Percentiles rank a stretch among this genome's conserved stretches.
phyloP scores from a whole-genome alignment of 352 stramenopile genomes.

The Phytophthora citrophthora region DNA sequence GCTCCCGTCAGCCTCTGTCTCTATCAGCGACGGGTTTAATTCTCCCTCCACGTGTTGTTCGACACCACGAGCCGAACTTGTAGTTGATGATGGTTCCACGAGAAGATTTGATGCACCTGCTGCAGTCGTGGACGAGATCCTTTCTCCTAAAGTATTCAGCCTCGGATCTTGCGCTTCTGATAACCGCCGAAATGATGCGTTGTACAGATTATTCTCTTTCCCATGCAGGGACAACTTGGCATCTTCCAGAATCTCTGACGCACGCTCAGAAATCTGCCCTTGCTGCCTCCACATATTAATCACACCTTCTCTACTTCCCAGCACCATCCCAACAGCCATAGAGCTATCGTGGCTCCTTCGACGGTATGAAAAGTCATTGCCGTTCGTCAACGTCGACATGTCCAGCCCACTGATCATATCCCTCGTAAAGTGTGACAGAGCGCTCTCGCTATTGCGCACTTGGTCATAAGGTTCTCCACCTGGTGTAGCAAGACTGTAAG shows the following conservation, averaged over 20 bases:
- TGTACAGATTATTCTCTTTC: conserved; percentile 86
- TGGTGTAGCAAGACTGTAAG: conserved; percentile 26
- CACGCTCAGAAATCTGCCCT: conserved; percentile 80
- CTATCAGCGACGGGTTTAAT: conserved; percentile 11
- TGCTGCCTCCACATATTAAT: conserved; percentile 87
- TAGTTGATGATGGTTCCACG: conserved; percentile 34
- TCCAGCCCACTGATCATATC: conserved; percentile 62
- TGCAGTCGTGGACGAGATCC: conserved; percentile 42
- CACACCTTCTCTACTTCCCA: conserved; percentile 60
- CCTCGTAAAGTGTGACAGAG: conserved; percentile 47
- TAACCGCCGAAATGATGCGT: conserved; percentile 58
- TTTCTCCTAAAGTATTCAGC: conserved; percentile 71
- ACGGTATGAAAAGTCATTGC: conserved; percentile 32
- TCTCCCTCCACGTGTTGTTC: conserved; percentile 16
- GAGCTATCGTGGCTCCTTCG: conserved; percentile 38
- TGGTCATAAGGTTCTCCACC: conserved; percentile 24
- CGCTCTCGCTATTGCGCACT: conserved; percentile 61
- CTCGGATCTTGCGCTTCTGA: conserved; percentile 74
- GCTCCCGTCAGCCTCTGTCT: conserved; percentile 2
- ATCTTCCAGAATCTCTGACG: conserved; percentile 85
- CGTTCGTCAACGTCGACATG: conserved; percentile 29
- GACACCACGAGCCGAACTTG: conserved; percentile 34
- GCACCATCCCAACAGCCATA: conserved; percentile 21
- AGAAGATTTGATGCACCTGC: conserved; percentile 17
- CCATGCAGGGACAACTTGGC: conserved; percentile 78